phyloP scores from a whole-genome alignment of 2,329 filamentous ascomycete genomes.

The Monosporascus sp. region DNA sequence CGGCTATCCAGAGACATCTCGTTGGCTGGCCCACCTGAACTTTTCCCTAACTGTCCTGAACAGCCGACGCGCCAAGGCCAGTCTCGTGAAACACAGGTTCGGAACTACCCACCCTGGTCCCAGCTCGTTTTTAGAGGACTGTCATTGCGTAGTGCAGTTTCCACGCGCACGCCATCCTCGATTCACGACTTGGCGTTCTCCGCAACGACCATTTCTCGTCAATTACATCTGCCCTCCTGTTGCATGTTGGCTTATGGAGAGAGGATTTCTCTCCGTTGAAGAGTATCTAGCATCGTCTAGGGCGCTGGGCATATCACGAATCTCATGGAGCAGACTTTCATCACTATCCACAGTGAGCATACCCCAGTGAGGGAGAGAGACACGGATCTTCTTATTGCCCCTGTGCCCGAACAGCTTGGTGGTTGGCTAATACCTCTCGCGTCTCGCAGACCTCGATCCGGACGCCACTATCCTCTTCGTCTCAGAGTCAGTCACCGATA shows the following conservation, averaged over 20 bases:
- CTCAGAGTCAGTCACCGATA: conserved; percentile 77
- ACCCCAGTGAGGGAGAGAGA: conserved; percentile 3
- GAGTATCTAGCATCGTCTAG: conserved; percentile 16
- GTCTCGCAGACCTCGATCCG: conserved; percentile 57
- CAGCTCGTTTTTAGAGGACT: conserved; percentile 17
- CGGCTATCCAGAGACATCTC: conserved; percentile 31
- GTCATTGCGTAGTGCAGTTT: conserved; percentile 7
- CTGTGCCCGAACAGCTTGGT: conserved; percentile 4
- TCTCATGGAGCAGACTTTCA: conserved; percentile 79
- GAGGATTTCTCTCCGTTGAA: conserved; percentile 13
- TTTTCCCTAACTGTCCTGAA: conserved; percentile 20
- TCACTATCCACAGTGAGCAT: conserved; percentile 78
- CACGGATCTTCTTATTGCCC: conserved; percentile 4
- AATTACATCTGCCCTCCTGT: conserved; percentile 10
- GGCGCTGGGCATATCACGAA: conserved; percentile 17
- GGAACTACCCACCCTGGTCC: conserved; percentile 22
- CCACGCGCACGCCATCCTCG: conserved; percentile 12
- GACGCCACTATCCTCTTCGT: conserved; percentile 78
- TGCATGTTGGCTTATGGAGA: conserved; percentile 18
- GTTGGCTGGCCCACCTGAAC: conserved; percentile 23
- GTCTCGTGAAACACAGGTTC: conserved; percentile 21
- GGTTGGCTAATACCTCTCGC: conserved; percentile 12
- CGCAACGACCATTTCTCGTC: conserved; percentile 12
- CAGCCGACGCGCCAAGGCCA: conserved; percentile 20
- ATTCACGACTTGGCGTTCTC: conserved; percentile 15